phyloP scores from a whole-genome alignment of 2,329 filamentous ascomycete genomes.

The Hypoxylon sp. region DNA sequence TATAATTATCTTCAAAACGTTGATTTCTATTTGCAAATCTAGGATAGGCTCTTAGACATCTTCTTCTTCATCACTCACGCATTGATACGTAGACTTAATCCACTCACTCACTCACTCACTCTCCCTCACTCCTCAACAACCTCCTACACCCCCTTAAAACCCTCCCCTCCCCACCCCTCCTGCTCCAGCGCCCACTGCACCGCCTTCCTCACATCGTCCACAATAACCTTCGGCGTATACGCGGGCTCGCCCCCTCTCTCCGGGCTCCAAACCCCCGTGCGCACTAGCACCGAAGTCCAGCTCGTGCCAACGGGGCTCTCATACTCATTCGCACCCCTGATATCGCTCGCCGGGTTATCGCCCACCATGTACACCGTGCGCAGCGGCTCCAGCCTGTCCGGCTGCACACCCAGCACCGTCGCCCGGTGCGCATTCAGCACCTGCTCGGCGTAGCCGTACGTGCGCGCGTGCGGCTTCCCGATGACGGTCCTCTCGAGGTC shows the following conservation, averaged over 20 bases:
- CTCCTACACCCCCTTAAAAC: background rate
- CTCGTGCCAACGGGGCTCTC: slow-evolving; percentile 75
- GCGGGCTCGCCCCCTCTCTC: slow-evolving; percentile 65
- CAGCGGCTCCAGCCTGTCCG: slow-evolving; percentile 62
- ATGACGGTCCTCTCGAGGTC: slow-evolving; percentile 76
- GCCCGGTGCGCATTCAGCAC: slow-evolving; percentile 75
- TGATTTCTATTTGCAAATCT: background rate
- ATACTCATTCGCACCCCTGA: slow-evolving; percentile 87
- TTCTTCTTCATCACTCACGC: no score
- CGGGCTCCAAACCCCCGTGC: slow-evolving; percentile 80
- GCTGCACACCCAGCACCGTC: slow-evolving; percentile 58
- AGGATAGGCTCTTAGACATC: background rate
- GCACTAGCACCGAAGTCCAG: slow-evolving; percentile 84
- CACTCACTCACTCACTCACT: background rate
- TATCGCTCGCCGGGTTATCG: slow-evolving; percentile 91
- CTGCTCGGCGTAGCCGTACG: slow-evolving; percentile 87
- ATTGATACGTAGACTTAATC: no score
- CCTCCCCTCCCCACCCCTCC: slow-evolving; percentile 59
- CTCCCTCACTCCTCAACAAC: background rate
- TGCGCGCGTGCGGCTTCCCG: slow-evolving; percentile 84
- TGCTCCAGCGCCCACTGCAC: slow-evolving; percentile 81
- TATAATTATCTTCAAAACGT: background rate
- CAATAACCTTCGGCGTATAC: slow-evolving; percentile 74
- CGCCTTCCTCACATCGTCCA: slow-evolving; percentile 81
- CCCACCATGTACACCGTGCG: slow-evolving; percentile 98